phyloP scores from a whole-genome alignment of 257 asterid species.

The Fraxinus quadrangulata region DNA sequence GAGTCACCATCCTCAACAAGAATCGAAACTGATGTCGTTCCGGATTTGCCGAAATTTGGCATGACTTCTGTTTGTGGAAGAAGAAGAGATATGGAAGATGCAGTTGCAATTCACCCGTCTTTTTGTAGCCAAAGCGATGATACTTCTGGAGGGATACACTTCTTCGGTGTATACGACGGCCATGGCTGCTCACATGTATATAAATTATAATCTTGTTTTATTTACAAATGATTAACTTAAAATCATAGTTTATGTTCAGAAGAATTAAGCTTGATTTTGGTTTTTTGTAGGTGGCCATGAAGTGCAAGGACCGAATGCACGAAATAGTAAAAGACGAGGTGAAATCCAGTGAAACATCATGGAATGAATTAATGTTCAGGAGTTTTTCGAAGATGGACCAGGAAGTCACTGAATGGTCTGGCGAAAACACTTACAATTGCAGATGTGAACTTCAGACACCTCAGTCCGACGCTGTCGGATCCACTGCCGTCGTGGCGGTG shows the following conservation, averaged over 20 bases:
- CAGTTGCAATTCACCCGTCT: conserved; percentile 62
- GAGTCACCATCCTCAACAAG: conserved; percentile 15
- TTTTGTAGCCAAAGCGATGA: conserved; percentile 31
- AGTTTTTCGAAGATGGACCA: conserved; percentile 78
- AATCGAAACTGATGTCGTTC: background rate
- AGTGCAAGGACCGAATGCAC: conserved; percentile 88
- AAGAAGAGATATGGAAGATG: conserved; percentile 93
- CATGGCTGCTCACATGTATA: conserved; percentile 98
- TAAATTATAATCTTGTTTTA: background rate
- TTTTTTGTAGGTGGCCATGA: conserved; percentile 72
- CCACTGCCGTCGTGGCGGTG: conserved; percentile 88
- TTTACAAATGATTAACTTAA: background rate
- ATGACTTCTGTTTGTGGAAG: conserved; percentile 80
- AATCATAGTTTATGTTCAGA: background rate
- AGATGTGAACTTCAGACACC: conserved; percentile 88
- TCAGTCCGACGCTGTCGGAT: conserved; percentile 95
- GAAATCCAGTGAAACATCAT: conserved; percentile 41
- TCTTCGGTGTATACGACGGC: conserved; percentile 90
- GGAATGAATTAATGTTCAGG: conserved; percentile 56
- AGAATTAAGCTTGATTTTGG: background rate
- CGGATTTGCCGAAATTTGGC: conserved; percentile 59
- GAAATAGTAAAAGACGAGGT: conserved; percentile 72
- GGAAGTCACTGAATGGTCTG: conserved; percentile 57
- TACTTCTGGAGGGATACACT: conserved; percentile 41
- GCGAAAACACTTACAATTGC: conserved; percentile 45